Base-by-base conservation (phyloP, 1,284 basidiomycete genomes). In the Boletellus dicymbophilus region DNA sequence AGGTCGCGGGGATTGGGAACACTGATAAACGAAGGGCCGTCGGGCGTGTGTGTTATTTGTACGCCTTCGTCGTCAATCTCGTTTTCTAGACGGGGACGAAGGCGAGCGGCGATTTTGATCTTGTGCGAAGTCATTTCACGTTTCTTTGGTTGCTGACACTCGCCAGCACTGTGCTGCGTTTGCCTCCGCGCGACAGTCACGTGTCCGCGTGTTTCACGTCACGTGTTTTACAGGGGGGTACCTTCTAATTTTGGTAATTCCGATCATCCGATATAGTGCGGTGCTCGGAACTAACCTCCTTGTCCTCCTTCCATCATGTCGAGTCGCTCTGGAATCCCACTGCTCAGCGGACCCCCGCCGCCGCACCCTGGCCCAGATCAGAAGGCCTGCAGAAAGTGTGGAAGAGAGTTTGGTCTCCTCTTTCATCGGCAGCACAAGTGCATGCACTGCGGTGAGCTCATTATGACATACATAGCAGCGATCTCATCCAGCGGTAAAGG, bases 361-460 rank as follows among this genome's bases (percentile, higher is more conserved):
- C 55, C 67, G 8, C 66, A 62, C 31, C 62, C 73, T 0, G 62
- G 70, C 20, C 61, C 66, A 22, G 60, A 67, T 18, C 79, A 82
- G 49, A 58, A 60, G 31, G 71, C 75, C 7, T 90, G 88, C 57
- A 77, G 85, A 62, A 88, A 83, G 63, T 90, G 88, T 63, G 80
- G 76, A 63, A 89, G 80, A 64, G 88, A 90, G 63, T 90, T 90
- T 66, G 84, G 78, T 58, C 61, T 87, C 28, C 54, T 90, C 31
- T 83, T 90, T 58, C 71, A 80, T 48, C 72, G 88, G 48, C 75
- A 81, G 39, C 76, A 80, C 57, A 79, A 72, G 55, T 90, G 88
- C 63, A 83, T 87, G 63, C 88, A 90, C 59, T 91, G 88, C 61
- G 86, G 88, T 85, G 63, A 58, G 82, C 71, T 25, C 40, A 41